These are phyloP conservation scores for Peronosclerospora sorghi DNA, from an alignment of 352 stramenopile species.

Conservation along the genomic window DNA sequence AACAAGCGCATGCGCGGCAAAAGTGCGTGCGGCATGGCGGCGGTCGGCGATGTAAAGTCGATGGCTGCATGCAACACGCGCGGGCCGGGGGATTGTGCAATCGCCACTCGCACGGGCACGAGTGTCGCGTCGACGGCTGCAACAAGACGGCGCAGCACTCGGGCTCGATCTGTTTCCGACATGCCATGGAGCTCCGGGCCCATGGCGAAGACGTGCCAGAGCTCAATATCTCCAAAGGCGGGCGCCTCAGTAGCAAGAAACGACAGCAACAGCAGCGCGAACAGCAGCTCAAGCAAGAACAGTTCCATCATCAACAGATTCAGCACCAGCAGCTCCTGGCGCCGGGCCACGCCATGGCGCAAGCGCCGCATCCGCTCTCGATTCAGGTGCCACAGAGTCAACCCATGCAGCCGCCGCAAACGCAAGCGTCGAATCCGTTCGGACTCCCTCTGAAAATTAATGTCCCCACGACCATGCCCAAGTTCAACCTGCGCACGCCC, in stretches of 20 bases:
- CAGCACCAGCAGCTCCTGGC: conserved; percentile 43
- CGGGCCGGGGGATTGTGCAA: conserved; percentile 61
- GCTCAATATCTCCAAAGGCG: conserved; percentile 69
- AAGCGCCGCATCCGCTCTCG: conserved; percentile 15
- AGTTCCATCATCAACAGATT: conserved; percentile 68
- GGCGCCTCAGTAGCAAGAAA: conserved; percentile 59
- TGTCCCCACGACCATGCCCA: conserved; percentile 54
- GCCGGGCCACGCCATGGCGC: conserved; percentile 13
- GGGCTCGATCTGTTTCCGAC: conserved; percentile 62
- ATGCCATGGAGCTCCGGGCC: conserved; percentile 63
- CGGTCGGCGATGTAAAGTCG: conserved; percentile 54
- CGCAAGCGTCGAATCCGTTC: conserved; percentile 34
- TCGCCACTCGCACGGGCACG: conserved; percentile 59
- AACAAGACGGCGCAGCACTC: conserved; percentile 76
- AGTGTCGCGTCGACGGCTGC: conserved; percentile 67
- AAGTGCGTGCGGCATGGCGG: conserved; percentile 71
- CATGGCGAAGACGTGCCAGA: conserved; percentile 61
- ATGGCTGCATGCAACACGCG: conserved; percentile 65
- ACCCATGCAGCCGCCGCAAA: conserved; percentile 11
- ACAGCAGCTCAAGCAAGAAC: conserved; percentile 62
- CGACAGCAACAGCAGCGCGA: conserved; percentile 56
- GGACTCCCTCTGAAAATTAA: conserved; percentile 63
- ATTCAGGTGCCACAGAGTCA: conserved; percentile 25
- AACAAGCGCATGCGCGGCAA: conserved; percentile 63
- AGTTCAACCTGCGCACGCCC: conserved; percentile 50